Evolutionary conservation across 2,329 filamentous ascomycete genomes (phyloP).

Genomic region (Pseudogymnoascus sp.): DNA sequence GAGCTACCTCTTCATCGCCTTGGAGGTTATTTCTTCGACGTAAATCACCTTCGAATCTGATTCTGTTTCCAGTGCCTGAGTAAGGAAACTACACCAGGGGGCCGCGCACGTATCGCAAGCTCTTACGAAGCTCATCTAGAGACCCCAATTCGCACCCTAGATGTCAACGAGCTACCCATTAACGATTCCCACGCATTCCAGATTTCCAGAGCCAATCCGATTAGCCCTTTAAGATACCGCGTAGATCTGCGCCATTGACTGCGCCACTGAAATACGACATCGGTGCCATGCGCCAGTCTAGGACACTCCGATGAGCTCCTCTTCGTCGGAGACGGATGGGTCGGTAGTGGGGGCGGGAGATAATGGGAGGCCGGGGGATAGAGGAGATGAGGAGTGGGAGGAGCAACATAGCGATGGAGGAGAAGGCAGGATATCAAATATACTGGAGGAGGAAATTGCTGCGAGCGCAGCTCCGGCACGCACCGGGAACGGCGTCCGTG

Average conservation of each 20-base stretch:
- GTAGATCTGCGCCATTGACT: neutral
- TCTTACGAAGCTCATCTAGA: slow-evolving; percentile 1
- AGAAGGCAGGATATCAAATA: slow-evolving; percentile 38
- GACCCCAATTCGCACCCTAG: slow-evolving; percentile 3
- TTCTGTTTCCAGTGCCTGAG: neutral
- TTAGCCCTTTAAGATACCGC: neutral
- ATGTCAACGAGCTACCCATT: slow-evolving; percentile 2
- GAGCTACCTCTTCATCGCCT: neutral
- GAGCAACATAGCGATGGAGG: slow-evolving; percentile 31
- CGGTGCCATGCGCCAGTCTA: slow-evolving; percentile 28
- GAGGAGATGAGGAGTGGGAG: slow-evolving; percentile 20
- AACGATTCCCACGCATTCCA: neutral
- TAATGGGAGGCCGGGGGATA: slow-evolving; percentile 26
- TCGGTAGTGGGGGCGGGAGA: slow-evolving; percentile 52
- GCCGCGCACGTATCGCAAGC: neutral
- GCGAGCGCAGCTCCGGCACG: slow-evolving; percentile 18
- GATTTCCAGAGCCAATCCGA: neutral
- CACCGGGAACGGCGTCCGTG: slow-evolving; percentile 30
- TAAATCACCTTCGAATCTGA: neutral
- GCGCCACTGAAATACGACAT: slow-evolving; percentile 19
- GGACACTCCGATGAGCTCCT: slow-evolving; percentile 61
- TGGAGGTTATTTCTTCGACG: neutral
- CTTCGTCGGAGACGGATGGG: slow-evolving; percentile 51
- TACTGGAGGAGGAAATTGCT: slow-evolving; percentile 32
- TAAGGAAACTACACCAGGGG: neutral